phyloP scores from a whole-genome alignment of 768 basidiomycete genomes.

The Imleria badia region DNA sequence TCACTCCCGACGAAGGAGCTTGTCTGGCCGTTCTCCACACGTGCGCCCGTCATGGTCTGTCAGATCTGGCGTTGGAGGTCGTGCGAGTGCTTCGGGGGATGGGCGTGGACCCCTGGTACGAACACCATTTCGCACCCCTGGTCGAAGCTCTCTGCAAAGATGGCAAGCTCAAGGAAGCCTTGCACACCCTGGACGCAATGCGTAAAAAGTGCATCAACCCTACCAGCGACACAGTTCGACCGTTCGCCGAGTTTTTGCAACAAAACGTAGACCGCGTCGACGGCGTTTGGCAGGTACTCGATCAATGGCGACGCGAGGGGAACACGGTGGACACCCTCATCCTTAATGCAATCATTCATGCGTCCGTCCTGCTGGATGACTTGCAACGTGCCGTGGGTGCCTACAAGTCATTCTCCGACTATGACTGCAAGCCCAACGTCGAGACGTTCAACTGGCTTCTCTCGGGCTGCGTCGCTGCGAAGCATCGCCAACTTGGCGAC shows the following conservation, averaged over 20 bases:
- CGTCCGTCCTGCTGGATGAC: conserved; percentile 59
- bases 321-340: conserved; percentile 53
- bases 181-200: conserved; percentile 60
- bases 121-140: conserved; percentile 76
- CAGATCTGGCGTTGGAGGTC: conserved; percentile 66
- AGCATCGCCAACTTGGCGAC: conserved; percentile 68
- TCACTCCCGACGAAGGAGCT: conserved; percentile 73
- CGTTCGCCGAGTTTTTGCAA: conserved; percentile 51
- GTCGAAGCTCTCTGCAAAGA: conserved; percentile 69
- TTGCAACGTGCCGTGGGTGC: conserved; percentile 74
- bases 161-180: conserved; percentile 58
- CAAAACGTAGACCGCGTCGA: conserved; percentile 56
- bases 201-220: conserved; percentile 52
- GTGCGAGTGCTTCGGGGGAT: conserved; percentile 53
- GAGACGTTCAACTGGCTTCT: conserved; percentile 72
- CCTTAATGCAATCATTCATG: conserved; percentile 68
- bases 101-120: conserved; percentile 49
- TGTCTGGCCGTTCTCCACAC: conserved; percentile 69
- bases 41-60: conserved; percentile 70
- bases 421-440: conserved; percentile 54
- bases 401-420: conserved; percentile 62
- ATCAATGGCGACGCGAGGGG: conserved; percentile 55
- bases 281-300: conserved; percentile 59
- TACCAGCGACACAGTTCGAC: conserved; percentile 47
- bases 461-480: conserved; percentile 56